Evolutionary conservation across 1,284 basidiomycete genomes (phyloP), one percentile per base, ranked within the genome.

Genomic region (Microbotryomycetes sp.): DNA sequence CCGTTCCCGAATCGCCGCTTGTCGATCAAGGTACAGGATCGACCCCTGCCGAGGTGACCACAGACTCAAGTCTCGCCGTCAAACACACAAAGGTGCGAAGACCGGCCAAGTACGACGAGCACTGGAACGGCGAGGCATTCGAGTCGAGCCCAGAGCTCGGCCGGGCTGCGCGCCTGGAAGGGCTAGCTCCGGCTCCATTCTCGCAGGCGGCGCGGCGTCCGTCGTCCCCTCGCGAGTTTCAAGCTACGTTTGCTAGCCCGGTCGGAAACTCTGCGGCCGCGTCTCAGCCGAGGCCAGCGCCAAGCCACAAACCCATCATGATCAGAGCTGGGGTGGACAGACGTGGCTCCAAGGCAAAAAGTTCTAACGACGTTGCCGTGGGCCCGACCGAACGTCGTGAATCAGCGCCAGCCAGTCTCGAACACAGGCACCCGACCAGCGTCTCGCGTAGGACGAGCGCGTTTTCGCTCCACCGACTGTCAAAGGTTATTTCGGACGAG

Each of bases 251-350:
- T 15, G 41, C n/a, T 27, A 47, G 45, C 45, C 51, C 52, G 1
- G 35, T 52, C 3, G 57, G 49, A 6, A 46, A 59, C 18, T 53
- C 52, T 31, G 52, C 52, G 29, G 49, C 41, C 7, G 18, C 56
- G 7, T 29, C 50, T 18, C 30, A 3, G 28, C 53, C 9, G 35
- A 41, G 35, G 11, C 9, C 35, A 11, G 35, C 18, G 35, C 11
- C 35, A 11, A 9, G 11, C 35, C 35, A 54, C 50, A 56, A 52
- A 45, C 59, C 59, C 3, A 61, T 61, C 27, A 50, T 57, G 3
- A 61, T 61, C 45, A 48, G 52, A 18, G 35, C 35, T 18, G 35
- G 35, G 11, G 18, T 18, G 11, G 35, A 41, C 11, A 41, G 35
- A 41, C 35, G 35, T 11, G 35, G 35, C 9, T 41, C n/a, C 35